Conservation (phyloP, 805 yeast species). For the Kodamaea laetipori region DNA sequence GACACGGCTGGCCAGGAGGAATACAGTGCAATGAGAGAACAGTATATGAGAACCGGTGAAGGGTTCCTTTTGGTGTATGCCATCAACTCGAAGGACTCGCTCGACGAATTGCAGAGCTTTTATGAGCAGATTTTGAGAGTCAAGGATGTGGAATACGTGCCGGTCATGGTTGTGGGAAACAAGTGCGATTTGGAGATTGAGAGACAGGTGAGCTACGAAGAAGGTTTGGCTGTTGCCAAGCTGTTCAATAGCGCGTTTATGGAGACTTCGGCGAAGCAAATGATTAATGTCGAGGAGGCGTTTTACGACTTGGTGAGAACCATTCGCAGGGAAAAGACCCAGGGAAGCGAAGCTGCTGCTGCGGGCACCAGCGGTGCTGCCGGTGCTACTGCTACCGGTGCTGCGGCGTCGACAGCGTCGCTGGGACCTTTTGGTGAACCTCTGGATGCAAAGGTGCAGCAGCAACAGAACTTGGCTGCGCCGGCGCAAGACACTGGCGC, state of each 20-base stretch:
- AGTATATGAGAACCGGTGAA: conserved; percentile 94
- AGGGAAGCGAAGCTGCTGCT: conserved; percentile 6
- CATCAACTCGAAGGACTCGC: conserved; percentile 80
- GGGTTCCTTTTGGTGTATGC: conserved; percentile 90
- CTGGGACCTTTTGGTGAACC: conserved; percentile 4
- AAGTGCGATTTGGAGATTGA: conserved; percentile 74
- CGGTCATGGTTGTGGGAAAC: conserved; percentile 78
- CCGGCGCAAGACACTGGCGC: conserved; percentile 10
- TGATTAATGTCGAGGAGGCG: conserved; percentile 85
- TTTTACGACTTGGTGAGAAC: conserved; percentile 68
- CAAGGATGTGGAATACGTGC: conserved; percentile 73
- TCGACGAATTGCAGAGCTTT: conserved; percentile 81
- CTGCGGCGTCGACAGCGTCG: conserved; percentile 9
- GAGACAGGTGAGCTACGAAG: conserved; percentile 72
- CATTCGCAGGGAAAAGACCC: conserved; percentile 37
- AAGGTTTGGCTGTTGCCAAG: conserved; percentile 62
- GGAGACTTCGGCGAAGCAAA: conserved; percentile 92
- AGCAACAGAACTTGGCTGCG: conserved; percentile 1
- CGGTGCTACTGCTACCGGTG: conserved; percentile 10
- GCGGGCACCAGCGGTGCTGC: conserved; percentile 11
- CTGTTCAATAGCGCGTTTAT: conserved; percentile 72
- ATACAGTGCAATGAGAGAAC: conserved; percentile 82
- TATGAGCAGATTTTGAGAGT: conserved; percentile 76
- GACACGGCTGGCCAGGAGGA: conserved; percentile 99
- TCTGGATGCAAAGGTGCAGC: background rate